Conservation (phyloP, 148 eudicot species). For the Rhododendron henanense region DNA sequence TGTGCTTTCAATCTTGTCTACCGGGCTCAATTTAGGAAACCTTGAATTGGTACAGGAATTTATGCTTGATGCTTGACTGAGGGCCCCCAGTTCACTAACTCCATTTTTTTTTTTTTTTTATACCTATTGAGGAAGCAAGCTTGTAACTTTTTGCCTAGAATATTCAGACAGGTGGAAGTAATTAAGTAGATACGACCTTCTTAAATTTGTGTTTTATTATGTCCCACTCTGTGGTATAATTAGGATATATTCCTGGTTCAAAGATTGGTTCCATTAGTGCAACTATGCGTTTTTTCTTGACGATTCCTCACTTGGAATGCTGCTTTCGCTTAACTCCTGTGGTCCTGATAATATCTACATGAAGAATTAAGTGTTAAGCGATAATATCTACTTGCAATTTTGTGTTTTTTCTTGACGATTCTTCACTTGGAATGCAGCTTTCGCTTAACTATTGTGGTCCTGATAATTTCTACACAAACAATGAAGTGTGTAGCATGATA, state of each 20-base stretch:
- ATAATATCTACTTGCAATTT: too few species aligned
- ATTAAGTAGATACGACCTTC: neutral
- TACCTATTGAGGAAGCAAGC: slow-evolving; percentile 15
- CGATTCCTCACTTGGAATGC: neutral
- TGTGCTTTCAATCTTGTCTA: neutral
- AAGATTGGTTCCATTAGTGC: neutral
- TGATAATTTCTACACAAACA: neutral
- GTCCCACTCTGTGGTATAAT: neutral
- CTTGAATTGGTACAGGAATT: slow-evolving; percentile 7
- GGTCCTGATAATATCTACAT: neutral
- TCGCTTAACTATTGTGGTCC: neutral
- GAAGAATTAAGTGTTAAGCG: neutral
- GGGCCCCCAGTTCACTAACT: slow-evolving; percentile 30
- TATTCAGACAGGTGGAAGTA: slow-evolving; percentile 9
- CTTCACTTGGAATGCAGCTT: neutral
- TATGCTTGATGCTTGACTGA: slow-evolving; percentile 17
- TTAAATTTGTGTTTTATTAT: neutral
- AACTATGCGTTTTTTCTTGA: neutral
- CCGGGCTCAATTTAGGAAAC: slow-evolving; percentile 11
- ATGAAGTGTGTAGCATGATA: neutral
- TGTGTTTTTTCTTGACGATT: neutral
- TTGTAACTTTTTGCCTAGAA: slow-evolving; percentile 10
- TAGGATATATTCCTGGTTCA: neutral
- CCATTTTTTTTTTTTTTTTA: slow-evolving; percentile 1
- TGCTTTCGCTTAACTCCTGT: neutral